A percentile compares a stretch with the other conserved stretches of the same genome.
These are phyloP conservation scores for Yueomyces sp. DNA, from an alignment of 805 yeast genomes.

Conservation along the genomic window DNA sequence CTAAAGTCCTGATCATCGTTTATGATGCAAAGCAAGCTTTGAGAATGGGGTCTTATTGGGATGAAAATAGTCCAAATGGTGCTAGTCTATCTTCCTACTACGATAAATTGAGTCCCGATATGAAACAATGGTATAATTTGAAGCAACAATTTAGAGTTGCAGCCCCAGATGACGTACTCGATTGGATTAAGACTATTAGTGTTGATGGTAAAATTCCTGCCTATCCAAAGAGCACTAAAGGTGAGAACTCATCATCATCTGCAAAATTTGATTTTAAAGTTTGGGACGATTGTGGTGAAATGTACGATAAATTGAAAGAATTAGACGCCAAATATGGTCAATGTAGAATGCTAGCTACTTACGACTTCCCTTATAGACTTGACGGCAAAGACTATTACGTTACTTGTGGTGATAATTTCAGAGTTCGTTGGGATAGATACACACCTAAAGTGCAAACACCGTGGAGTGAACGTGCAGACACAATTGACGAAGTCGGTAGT, in stretches of 20 bases:
- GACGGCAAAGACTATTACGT: constrained; percentile 34
- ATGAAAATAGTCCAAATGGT: constrained; percentile 20
- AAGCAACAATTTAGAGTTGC: constrained; percentile 31
- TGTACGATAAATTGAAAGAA: constrained; percentile 26
- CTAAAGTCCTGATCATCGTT: constrained; percentile 29
- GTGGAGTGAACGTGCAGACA: constrained; percentile 34
- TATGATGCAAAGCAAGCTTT: constrained; percentile 34
- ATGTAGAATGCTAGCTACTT: constrained; percentile 31
- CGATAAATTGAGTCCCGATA: constrained; percentile 8
- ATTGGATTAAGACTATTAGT: constrained; percentile 29
- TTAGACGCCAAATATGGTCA: constrained; percentile 26
- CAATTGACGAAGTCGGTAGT: constrained; percentile 35
- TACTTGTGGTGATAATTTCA: constrained; percentile 30
- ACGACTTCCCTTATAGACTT: constrained; percentile 34
- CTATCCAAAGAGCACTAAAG: constrained; percentile 18
- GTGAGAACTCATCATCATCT: neutral
- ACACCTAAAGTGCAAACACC: constrained; percentile 28
- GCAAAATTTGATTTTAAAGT: constrained; percentile 23
- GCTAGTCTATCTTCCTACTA: constrained; percentile 20
- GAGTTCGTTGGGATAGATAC: constrained; percentile 34
- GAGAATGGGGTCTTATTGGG: constrained; percentile 36
- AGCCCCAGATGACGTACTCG: constrained; percentile 26
- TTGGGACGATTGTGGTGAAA: constrained; percentile 30
- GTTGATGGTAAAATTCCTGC: constrained; percentile 23
- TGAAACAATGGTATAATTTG: constrained; percentile 20